phyloP scores from a whole-genome alignment of 2,329 filamentous ascomycete genomes.

The Nigrospora sphaerica region DNA sequence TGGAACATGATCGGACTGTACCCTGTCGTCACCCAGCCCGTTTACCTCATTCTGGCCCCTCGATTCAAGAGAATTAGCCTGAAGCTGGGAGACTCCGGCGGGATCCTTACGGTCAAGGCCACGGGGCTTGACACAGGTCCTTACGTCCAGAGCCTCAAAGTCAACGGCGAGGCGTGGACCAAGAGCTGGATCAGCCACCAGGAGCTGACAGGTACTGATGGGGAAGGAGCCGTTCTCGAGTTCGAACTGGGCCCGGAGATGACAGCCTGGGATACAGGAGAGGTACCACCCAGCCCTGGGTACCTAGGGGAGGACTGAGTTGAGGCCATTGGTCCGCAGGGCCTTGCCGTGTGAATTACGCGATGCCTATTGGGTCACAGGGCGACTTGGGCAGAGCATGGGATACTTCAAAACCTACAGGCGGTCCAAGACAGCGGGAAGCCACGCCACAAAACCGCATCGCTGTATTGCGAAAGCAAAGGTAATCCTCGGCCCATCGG shows the following conservation, averaged over 20 bases:
- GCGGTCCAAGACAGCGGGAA: no score
- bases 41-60: conserved; percentile 60
- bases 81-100: conserved; percentile 34
- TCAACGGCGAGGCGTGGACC: conserved; percentile 43
- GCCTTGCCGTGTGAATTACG: no score
- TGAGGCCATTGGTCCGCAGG: no score
- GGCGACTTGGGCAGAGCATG: no score
- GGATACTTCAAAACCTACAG: no score
- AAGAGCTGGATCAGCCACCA: conserved; percentile 50
- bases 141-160: conserved; percentile 44
- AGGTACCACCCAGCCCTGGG: conserved; percentile 37
- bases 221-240: conserved; percentile 36
- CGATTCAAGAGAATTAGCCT: conserved; percentile 54
- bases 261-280: conserved; percentile 38
- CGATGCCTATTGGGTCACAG: no score
- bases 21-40: conserved; percentile 50
- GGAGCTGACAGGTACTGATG: conserved; percentile 30
- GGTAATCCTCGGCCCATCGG: no score
- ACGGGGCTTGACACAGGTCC: conserved; percentile 34
- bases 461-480: no score
- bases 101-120: conserved; percentile 37
- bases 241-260: conserved; percentile 34
- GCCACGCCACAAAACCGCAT: no score
- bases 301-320: not conserved
- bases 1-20: conserved; percentile 65